Conservation (phyloP, 768 basidiomycete genomes). For the Lactarius quietus region DNA sequence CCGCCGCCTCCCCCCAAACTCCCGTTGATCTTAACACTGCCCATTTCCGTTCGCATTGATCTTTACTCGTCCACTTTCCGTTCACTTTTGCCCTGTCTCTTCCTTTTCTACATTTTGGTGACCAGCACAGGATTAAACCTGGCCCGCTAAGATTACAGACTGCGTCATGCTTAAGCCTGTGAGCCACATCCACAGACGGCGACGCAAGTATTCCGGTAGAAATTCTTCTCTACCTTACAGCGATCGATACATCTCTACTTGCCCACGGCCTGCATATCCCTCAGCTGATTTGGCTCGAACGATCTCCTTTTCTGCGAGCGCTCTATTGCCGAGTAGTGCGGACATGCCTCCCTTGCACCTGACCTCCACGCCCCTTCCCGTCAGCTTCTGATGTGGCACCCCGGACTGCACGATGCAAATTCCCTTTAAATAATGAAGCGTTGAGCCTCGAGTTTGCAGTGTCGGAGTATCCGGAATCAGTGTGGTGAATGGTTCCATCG, state of each 20-base stretch:
- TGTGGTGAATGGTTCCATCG: background rate
- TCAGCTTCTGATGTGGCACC: slow-evolving; percentile 19
- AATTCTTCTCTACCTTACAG: background rate
- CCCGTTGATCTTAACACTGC: slow-evolving; percentile 11
- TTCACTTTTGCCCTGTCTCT: background rate
- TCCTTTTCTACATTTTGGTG: background rate
- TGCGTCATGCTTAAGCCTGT: background rate
- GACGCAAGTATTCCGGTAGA: slow-evolving; percentile 3
- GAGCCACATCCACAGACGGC: background rate
- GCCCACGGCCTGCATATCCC: slow-evolving; percentile 7
- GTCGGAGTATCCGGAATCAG: background rate
- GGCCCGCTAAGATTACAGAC: background rate
- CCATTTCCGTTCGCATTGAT: slow-evolving; percentile 2
- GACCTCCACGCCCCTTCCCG: slow-evolving; percentile 23
- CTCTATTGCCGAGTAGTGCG: slow-evolving; percentile 19
- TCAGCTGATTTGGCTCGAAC: slow-evolving; percentile 18
- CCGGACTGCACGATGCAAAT: slow-evolving; percentile 1
- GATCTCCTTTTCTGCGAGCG: slow-evolving; percentile 22
- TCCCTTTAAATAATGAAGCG: slow-evolving; percentile 15
- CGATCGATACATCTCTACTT: slow-evolving; percentile 13
- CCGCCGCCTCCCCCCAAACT: background rate
- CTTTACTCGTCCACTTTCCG: background rate
- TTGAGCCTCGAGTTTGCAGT: slow-evolving; percentile 4
- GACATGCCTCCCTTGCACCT: slow-evolving; percentile 25
- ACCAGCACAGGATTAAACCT: background rate